Evolutionary conservation across 2,329 filamentous ascomycete species (phyloP), one percentile per base, ranked within the genome.

Genomic region (Sclerotinia nivalis): DNA sequence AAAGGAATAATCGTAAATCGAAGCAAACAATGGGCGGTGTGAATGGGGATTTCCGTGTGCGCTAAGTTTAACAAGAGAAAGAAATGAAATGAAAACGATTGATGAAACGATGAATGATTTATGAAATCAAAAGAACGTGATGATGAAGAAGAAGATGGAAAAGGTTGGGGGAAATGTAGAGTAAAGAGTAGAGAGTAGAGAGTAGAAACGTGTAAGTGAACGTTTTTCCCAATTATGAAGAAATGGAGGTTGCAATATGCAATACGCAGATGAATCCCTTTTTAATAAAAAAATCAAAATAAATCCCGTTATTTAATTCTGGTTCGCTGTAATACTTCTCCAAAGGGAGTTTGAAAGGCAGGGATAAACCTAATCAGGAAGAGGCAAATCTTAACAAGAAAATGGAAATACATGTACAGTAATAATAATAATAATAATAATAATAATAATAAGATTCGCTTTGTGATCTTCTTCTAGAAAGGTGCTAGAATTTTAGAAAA

Each of bases 21-120:
- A 28, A 13, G 45, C 8, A 61, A n/a, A 37, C 28, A 50, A 62
- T 37, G 28, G 45, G 60, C 60, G 60, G 60, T 62, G 60, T 50
- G 60, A 62, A 50, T 34, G 18, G 13, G 28, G 40, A 20, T n/a
- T 49, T 49, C 28, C 10, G 25, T n/a, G 28, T 34, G 12, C 9
- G n/a, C 25, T 10, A 6, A 61, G 8, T 10, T 25, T 22, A 25
- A 40, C 22, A 58, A 49, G 12, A 28, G 43, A 34, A 28, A 31
- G 56, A 25, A 59, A 45, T 1, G 59, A 18, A 20, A 60, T 28
- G 15, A 56, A 37, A 56, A 13, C 1, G 4, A 25, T 25, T 28
- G n/a, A 43, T n/a, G 37, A 28, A 45, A n/a, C 43, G n/a, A 43
- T 5, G n/a, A 59, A 40, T 9, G 37, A 25, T 25, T 28, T 43